A percentile compares a stretch with the other conserved stretches of the same genome.
Evolutionary conservation across 768 basidiomycete genomes (phyloP).

Genomic region (Panaeolus papilionaceus): DNA sequence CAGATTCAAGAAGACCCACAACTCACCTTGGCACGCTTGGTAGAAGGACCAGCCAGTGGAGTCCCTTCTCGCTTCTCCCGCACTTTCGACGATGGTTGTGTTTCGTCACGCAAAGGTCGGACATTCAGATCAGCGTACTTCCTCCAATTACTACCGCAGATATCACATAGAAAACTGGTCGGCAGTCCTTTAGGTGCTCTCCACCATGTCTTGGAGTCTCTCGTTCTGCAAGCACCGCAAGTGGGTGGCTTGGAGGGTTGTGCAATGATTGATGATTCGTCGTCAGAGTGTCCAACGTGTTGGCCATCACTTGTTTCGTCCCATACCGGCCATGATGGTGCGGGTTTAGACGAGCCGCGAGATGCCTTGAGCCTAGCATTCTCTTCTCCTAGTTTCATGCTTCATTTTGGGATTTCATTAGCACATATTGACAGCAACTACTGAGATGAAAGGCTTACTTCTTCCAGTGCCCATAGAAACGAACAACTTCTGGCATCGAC

Average conservation of each 20-base stretch:
- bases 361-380: constrained; percentile 55
- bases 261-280: constrained; percentile 78
- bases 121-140: constrained; percentile 93
- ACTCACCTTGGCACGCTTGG: constrained; percentile 53
- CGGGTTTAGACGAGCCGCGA: constrained; percentile 42
- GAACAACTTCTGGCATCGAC: constrained; percentile 77
- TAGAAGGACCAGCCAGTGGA: constrained; percentile 49
- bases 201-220: constrained; percentile 87
- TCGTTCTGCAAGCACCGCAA: constrained; percentile 87
- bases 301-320: constrained; percentile 51
- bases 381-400: constrained; percentile 73
- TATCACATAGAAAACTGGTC: constrained; percentile 81
- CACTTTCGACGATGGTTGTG: constrained; percentile 56
- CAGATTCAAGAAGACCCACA: constrained; percentile 5
- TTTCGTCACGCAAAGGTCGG: constrained; percentile 73
- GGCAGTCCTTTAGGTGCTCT: constrained; percentile 88
- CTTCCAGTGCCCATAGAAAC: constrained; percentile 89
- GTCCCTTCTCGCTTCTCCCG: constrained; percentile 74
- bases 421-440: neutral
- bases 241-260: constrained; percentile 59
- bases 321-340: constrained; percentile 42
- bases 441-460: constrained; percentile 50
- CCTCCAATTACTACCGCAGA: constrained; percentile 87
- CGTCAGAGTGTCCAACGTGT: constrained; percentile 62
- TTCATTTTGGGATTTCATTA: constrained; percentile 35